Evolutionary conservation across 2,329 filamentous ascomycete genomes (phyloP).

Genomic region (Clonostachys chloroleuca): DNA sequence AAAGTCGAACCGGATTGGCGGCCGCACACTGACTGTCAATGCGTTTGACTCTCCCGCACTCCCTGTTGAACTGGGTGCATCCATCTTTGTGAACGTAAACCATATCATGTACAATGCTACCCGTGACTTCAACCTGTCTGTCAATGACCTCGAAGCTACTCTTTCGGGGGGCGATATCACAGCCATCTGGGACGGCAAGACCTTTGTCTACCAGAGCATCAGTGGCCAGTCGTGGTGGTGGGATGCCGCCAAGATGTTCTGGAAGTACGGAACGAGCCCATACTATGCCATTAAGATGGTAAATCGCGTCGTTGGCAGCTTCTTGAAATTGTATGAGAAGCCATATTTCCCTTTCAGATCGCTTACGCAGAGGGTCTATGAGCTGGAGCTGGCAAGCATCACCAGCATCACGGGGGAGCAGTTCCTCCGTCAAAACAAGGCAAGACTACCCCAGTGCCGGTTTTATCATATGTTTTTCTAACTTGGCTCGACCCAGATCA

Average conservation of each 20-base stretch:
- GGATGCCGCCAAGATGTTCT: conserved; percentile 74
- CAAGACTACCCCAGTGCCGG: conserved; percentile 14
- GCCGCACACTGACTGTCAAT: conserved; percentile 80
- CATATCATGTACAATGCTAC: conserved; percentile 74
- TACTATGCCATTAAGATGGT: conserved; percentile 70
- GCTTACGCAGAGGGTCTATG: conserved; percentile 62
- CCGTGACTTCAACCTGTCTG: conserved; percentile 63
- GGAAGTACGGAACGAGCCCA: conserved; percentile 80
- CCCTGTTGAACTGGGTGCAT: conserved; percentile 83
- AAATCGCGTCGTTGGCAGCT: conserved; percentile 65
- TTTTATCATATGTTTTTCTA: background rate
- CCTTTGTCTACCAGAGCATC: conserved; percentile 65
- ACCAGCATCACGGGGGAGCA: conserved; percentile 71
- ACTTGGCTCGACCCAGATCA: conserved; percentile 38
- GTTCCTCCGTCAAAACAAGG: conserved; percentile 62
- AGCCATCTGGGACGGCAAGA: conserved; percentile 79
- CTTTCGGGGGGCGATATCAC: conserved; percentile 45
- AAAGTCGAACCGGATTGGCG: conserved; percentile 71
- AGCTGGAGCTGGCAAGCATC: conserved; percentile 61
- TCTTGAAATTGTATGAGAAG: conserved; percentile 74
- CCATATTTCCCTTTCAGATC: conserved; percentile 83
- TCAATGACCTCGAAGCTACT: conserved; percentile 21
- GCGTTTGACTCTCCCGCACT: conserved; percentile 62
- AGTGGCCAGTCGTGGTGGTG: conserved; percentile 66
- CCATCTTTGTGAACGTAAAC: conserved; percentile 86